A percentile compares a stretch with the other conserved stretches of the same genome.
Evolutionary conservation across 2,329 filamentous ascomycete genomes (phyloP).

Genomic region (Aspergillus sergii): DNA sequence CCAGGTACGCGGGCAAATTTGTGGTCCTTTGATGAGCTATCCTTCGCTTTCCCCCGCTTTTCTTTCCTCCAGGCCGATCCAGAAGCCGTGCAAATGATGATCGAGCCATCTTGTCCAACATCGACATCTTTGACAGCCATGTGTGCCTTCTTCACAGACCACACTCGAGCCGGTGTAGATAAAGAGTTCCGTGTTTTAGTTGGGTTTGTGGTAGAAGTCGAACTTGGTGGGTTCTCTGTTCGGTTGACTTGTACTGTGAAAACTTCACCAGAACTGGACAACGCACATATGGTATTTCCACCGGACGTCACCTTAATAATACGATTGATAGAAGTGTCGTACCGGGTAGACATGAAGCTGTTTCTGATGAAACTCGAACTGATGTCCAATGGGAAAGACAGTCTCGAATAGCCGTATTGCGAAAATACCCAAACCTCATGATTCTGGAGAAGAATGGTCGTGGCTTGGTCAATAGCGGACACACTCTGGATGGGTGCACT

Average conservation of each 20-base stretch:
- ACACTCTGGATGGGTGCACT: constrained; percentile 73
- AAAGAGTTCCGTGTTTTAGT: constrained; percentile 84
- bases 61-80: constrained; percentile 92
- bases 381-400: constrained; percentile 78
- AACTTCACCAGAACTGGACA: constrained; percentile 82
- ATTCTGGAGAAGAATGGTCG: constrained; percentile 80
- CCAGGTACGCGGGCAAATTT: constrained; percentile 92
- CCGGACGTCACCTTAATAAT: constrained; percentile 79
- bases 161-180: constrained; percentile 77
- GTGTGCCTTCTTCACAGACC: constrained; percentile 82
- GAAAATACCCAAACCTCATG: constrained; percentile 92
- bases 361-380: constrained; percentile 69
- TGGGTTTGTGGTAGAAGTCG: constrained; percentile 85
- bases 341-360: constrained; percentile 66
- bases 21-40: constrained; percentile 78
- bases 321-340: constrained; percentile 66
- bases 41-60: constrained; percentile 78
- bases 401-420: constrained; percentile 91
- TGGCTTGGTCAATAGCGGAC: constrained; percentile 87
- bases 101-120: constrained; percentile 88
- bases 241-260: constrained; percentile 81
- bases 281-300: constrained; percentile 86
- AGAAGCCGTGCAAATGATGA: constrained; percentile 89
- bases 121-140: constrained; percentile 84
- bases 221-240: constrained; percentile 60